These are phyloP conservation scores for Mycena maculata DNA, from an alignment of 768 basidiomycete genomes.

Conservation along the genomic window DNA sequence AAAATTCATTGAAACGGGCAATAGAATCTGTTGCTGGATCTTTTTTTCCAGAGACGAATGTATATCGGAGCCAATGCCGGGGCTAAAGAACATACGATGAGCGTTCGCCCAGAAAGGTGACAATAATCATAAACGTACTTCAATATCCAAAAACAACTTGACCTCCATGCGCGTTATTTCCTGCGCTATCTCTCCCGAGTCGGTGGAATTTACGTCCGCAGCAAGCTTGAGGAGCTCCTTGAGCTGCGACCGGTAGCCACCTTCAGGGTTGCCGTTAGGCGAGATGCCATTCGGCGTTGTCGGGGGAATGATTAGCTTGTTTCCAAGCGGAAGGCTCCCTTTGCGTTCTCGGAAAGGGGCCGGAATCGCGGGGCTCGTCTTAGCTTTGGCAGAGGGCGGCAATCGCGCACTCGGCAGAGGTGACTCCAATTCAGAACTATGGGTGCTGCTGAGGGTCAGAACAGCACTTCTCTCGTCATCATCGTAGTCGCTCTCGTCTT, in stretches of 20 bases:
- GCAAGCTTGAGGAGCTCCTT: slow-evolving; percentile 72
- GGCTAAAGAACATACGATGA: slow-evolving; percentile 61
- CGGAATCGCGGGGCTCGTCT: slow-evolving; percentile 33
- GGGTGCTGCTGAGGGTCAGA: slow-evolving; percentile 37
- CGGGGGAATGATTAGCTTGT: slow-evolving; percentile 52
- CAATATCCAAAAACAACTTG: slow-evolving; percentile 76
- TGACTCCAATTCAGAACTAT: slow-evolving; percentile 35
- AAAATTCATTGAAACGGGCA: slow-evolving; percentile 75
- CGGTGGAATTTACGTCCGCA: slow-evolving; percentile 64
- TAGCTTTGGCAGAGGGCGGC: slow-evolving; percentile 39
- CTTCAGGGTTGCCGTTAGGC: slow-evolving; percentile 49
- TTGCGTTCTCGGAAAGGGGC: slow-evolving; percentile 68
- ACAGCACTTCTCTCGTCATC: slow-evolving; percentile 47
- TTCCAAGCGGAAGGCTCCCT: slow-evolving; percentile 72
- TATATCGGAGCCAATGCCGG: slow-evolving; percentile 88
- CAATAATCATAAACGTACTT: slow-evolving; percentile 57
- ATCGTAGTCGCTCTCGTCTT: slow-evolving; percentile 72
- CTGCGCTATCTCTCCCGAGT: slow-evolving; percentile 79
- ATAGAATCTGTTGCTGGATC: slow-evolving; percentile 76
- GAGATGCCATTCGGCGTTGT: slow-evolving; percentile 41
- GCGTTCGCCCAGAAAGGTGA: not conserved
- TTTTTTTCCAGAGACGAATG: slow-evolving; percentile 75
- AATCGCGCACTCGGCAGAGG: slow-evolving; percentile 30
- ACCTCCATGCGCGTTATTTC: slow-evolving; percentile 86
- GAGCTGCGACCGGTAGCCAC: slow-evolving; percentile 66